Base-by-base conservation (phyloP, 441 rosid species). In the Isatis lusitanica region DNA sequence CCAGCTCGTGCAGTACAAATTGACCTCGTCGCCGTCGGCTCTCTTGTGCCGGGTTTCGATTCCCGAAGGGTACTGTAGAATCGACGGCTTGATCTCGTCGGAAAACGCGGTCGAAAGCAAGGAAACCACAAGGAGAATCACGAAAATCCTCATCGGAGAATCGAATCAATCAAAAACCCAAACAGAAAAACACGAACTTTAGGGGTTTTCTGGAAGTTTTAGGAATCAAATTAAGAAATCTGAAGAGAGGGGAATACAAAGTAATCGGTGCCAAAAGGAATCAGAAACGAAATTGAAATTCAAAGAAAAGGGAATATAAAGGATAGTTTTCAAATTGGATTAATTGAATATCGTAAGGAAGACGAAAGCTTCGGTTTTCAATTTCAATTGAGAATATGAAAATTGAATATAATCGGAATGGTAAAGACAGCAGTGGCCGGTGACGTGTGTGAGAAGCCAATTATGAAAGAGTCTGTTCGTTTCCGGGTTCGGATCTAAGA, bases 1-100 rank as follows among this genome's bases (percentile, higher is more conserved):
- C 99, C 99, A 94, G 83, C 94, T 94, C 7, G 86, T 84, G 70
- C 97, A 94, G 73, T 79, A 84, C 18, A 89, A 57, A 60, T 68
- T 39, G 11, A 66, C 50, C 31, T 87, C 92, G 9, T 87, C 91
- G 1, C 78, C 83, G 4, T 75, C 76, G 42, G 69, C 9, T 66
- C 81, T 74, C 35, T 65, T 70, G 53, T 55, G 66, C 26, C 68
- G 80, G 73, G 75, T 66, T 63, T 76, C 84, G 48, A 74, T 58
- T 31, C 62, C 70, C 7, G 78, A 83, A 0, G 88, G 73, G 78
- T 86, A 86, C 67, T 88, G 82, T 24, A 92, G 65, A 80, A 90
- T 86, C 77, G 91, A 66, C 1, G 95, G 92, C 63, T 88, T 73
- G 11, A 59, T 12, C 4, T 85, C 93, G 50, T 82, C 66, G 33